These are phyloP conservation scores for Phytophthora syringae DNA, from an alignment of 352 stramenopile genomes.

Conservation along the genomic window DNA sequence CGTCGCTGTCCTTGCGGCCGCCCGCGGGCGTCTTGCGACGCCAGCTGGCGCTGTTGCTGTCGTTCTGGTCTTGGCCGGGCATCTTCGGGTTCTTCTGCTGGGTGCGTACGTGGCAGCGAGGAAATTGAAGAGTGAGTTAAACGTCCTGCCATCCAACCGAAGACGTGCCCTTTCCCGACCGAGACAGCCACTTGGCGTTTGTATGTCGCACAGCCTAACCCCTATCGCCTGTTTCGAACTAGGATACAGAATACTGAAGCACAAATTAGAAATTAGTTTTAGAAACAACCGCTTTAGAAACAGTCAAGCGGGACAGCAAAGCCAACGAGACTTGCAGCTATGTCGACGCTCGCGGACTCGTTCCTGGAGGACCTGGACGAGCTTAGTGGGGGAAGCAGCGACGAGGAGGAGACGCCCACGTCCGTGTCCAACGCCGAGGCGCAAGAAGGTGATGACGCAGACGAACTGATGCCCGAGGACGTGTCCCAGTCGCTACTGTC, in stretches of 20 bases:
- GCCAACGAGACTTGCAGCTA: conserved; percentile 24
- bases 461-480: conserved; percentile 23
- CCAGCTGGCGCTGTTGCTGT: conserved; percentile 35
- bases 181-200: conserved; percentile 26
- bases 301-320: neutral
- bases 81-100: conserved; percentile 22
- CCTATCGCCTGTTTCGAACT: neutral
- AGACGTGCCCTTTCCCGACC: conserved; percentile 8
- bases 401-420: conserved; percentile 57
- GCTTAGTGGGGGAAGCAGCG: conserved; percentile 81
- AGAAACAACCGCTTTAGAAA: too few species aligned
- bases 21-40: conserved; percentile 38
- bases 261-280: too few species aligned
- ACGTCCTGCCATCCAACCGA: conserved; percentile 23
- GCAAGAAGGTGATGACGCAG: conserved; percentile 22
- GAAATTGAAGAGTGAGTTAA: conserved; percentile 28
- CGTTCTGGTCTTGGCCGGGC: conserved; percentile 23
- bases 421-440: conserved; percentile 20
- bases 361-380: conserved; percentile 92
- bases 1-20: conserved; percentile 48
- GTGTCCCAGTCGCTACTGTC: neutral
- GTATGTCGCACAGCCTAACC: too few species aligned
- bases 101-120: conserved; percentile 11
- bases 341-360: conserved; percentile 87
- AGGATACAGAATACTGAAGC: conserved; percentile 6